Conservation (phyloP, 2,329 filamentous ascomycete genomes). For the Sclerotiophoma versabilis region DNA sequence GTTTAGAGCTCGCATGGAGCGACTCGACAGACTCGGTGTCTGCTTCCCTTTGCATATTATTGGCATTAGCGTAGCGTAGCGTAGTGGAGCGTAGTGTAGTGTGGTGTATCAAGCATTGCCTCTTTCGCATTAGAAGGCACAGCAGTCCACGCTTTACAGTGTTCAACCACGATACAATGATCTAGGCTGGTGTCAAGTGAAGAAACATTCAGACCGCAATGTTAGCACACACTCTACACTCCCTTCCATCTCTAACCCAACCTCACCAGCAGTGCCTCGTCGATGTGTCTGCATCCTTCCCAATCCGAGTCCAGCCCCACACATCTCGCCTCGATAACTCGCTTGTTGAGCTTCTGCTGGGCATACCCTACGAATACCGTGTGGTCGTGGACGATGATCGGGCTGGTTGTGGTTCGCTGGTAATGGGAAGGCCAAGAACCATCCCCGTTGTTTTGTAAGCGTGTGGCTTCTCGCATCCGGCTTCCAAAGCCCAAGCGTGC, state of each 20-base stretch:
- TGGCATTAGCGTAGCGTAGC: not conserved
- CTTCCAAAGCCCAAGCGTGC: not conserved
- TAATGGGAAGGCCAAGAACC: not conserved
- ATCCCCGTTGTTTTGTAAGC: not conserved
- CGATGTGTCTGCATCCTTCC: constrained; percentile 23
- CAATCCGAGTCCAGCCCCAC: constrained; percentile 30
- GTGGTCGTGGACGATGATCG: no score
- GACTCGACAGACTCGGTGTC: not conserved
- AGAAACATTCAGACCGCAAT: no score
- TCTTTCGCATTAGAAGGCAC: no score
- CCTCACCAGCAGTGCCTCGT: constrained; percentile 15
- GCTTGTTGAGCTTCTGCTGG: constrained; percentile 26
- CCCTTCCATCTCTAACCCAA: not conserved
- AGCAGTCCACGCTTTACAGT: no score
- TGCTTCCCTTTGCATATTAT: not conserved
- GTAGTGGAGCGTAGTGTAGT: not conserved
- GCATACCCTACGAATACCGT: no score
- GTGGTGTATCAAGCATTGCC: not conserved
- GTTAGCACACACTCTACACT: no score
- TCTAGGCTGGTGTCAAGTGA: no score
- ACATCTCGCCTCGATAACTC: constrained; percentile 24
- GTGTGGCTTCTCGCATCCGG: not conserved
- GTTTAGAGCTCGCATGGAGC: not conserved
- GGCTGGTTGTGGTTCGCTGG: constrained; percentile 27
- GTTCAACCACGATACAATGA: no score